Base-by-base conservation (phyloP, 2,329 filamentous ascomycete species). In the Macroventuria anomochaeta region DNA sequence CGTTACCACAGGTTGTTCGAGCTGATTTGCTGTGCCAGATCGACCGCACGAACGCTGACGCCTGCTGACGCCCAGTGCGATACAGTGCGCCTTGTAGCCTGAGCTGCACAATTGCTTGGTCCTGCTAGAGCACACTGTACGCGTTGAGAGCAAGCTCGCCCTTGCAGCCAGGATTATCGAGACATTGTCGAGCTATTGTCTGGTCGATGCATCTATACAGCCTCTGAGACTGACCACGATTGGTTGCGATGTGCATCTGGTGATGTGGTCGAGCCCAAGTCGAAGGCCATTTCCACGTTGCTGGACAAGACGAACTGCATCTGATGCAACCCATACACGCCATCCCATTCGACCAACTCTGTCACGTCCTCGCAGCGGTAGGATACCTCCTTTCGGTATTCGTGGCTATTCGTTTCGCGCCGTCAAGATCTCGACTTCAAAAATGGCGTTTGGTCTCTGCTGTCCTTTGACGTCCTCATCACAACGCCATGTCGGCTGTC, bases 401-500 rank as follows among this genome's bases (percentile, higher is more conserved):
- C 21, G 42, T 39, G 37, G 50, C 20, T 36, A 33, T 41, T 38
- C 28, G 8, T 18, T 39, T 25, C 17, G 17, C 31, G 23, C 29
- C 34, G 5, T 32, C 26, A 28, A 25, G 18, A 23, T 11, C 31
- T 42, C 23, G 18, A 18, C 18, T 12, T 39, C 33, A 18, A 29
- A n/a, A 12, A 26, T 33, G 36, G 36, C 36, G 36, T 26, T 20
- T 12, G 13, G 26, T 15, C 13, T 17, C 32, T 36, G 41, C 31
- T 20, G 32, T 12, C 41, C 13, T 31, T 36, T 12, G n/a, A 36
- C 32, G 11, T 36, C 31, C 32, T 36, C 23, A 12, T 20, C 44
- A 33, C 28, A 39, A 25, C 28, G 36, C 25, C 11, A 46, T 21
- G 17, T 48, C 61, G 61, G 61, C 46, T 60, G 39, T 18, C 23